Conservation (phyloP, 352 stramenopile species). For the Phytophthora citrophthora region DNA sequence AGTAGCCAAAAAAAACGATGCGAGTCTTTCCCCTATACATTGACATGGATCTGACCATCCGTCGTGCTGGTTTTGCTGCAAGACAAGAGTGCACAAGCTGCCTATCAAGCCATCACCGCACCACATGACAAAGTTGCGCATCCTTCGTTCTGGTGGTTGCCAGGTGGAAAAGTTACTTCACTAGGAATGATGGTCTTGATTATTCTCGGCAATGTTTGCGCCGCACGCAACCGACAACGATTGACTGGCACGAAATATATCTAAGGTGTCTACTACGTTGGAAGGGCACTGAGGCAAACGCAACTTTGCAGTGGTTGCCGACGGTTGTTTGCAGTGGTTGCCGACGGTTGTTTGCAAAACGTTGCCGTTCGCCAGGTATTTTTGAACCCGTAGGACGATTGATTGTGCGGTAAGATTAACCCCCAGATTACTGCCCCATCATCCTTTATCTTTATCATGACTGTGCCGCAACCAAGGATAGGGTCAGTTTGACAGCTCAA, state of each 20-base stretch:
- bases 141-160: constrained; percentile 6
- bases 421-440: background rate
- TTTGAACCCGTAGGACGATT: constrained; percentile 24
- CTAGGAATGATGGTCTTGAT: constrained; percentile 18
- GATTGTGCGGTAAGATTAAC: constrained; percentile 16
- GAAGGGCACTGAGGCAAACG: no score
- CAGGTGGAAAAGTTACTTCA: background rate
- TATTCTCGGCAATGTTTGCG: background rate
- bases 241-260: background rate
- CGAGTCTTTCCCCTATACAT: constrained; percentile 6
- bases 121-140: constrained; percentile 16
- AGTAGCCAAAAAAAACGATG: constrained; percentile 1
- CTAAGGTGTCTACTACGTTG: no score
- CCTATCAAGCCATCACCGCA: background rate
- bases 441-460: constrained; percentile 1
- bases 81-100: background rate
- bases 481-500: background rate
- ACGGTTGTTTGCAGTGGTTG: no score
- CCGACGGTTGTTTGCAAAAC: no score
- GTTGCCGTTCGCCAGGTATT: background rate
- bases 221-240: constrained; percentile 2
- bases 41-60: background rate
- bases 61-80: background rate
- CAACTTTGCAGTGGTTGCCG: no score
- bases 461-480: constrained; percentile 18